These are phyloP conservation scores for Pseudopediastrum boryanum DNA, from an alignment of 139 green algal genomes.

Conservation along the genomic window DNA sequence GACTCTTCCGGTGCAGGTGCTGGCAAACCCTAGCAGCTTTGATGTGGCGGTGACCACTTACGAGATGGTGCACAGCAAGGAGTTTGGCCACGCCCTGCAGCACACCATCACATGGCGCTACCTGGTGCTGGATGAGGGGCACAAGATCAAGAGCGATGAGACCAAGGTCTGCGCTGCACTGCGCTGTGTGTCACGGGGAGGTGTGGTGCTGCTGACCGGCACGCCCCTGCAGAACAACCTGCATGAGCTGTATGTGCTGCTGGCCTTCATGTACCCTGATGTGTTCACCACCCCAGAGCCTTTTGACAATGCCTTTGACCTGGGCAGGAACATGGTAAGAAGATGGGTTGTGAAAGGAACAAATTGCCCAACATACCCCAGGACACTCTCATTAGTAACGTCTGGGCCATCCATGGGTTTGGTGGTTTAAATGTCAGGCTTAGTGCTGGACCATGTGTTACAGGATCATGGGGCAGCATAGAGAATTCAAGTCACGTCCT, in stretches of 20 bases:
- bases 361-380: too few species aligned
- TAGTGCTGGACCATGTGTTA: too few species aligned
- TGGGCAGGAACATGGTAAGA: slow-evolving; percentile 55
- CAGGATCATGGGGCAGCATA: too few species aligned
- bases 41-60: slow-evolving; percentile 78
- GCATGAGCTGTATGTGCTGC: slow-evolving; percentile 79
- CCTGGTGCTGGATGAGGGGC: slow-evolving; percentile 66
- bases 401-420: too few species aligned
- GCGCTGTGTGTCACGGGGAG: neutral
- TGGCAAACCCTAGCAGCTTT: slow-evolving; percentile 60
- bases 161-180: slow-evolving; percentile 23
- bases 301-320: slow-evolving; percentile 87
- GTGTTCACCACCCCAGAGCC: slow-evolving; percentile 69
- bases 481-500: too few species aligned
- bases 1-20: too few species aligned
- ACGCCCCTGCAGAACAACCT: slow-evolving; percentile 83
- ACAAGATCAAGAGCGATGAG: slow-evolving; percentile 60
- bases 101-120: slow-evolving; percentile 52
- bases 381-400: too few species aligned
- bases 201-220: slow-evolving; percentile 53
- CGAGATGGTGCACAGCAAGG: slow-evolving; percentile 59
- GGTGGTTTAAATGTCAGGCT: too few species aligned
- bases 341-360: neutral
- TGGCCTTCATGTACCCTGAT: slow-evolving; percentile 78
- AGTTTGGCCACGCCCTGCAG: slow-evolving; percentile 54